Evolutionary conservation across 2,329 filamentous ascomycete species (phyloP), one percentile per base, ranked within the genome.

Genomic region (Xylariaceae sp.): DNA sequence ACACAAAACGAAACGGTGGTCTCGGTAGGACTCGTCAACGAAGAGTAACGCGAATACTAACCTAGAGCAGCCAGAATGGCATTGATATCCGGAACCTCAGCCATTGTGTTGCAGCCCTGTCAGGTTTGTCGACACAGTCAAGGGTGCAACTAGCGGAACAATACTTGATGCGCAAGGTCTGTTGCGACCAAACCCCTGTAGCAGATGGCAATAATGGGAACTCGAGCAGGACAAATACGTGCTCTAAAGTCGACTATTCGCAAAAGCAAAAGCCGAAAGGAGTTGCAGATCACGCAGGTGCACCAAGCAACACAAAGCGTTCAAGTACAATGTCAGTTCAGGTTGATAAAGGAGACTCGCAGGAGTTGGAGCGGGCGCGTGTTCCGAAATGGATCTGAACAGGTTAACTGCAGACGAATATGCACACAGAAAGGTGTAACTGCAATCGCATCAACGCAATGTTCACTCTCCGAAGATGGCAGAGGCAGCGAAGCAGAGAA

Each of bases 41-140:
- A 29, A 37, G 44, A 26, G 16, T 5, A 33, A 41, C 40, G 45
- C 3, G 41, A 47, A 52, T 50, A 67, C 75, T 64, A 73, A 79
- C 77, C 77, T 50, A 80, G 70, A 56, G 77, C 77, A 51, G 77
- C 77, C 59, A 80, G 70, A 54, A 80, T 78, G 57, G 75, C 77
- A 64, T 77, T 72, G 52, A 77, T 76, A 50, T 71, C 72, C 37
- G 72, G 70, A 37, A 70, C 63, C 40, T 75, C 72, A 33, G 73
- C 70, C 73, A 76, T 76, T 56, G 33, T 65, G 42, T 70, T 69
- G 37, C 55, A 21, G 23, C 20, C 15, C n/a, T 42, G 27, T 50
- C 23, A 21, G 26, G 32, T 30, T 23, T 46, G 24, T 46, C 26
- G 51, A 43, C 33, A 10, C 27, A 15, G 35, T 46, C 30, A 50